These are phyloP conservation scores for Daldinia caldariorum DNA, from an alignment of 495 filamentous ascomycete species.

Conservation along the genomic window DNA sequence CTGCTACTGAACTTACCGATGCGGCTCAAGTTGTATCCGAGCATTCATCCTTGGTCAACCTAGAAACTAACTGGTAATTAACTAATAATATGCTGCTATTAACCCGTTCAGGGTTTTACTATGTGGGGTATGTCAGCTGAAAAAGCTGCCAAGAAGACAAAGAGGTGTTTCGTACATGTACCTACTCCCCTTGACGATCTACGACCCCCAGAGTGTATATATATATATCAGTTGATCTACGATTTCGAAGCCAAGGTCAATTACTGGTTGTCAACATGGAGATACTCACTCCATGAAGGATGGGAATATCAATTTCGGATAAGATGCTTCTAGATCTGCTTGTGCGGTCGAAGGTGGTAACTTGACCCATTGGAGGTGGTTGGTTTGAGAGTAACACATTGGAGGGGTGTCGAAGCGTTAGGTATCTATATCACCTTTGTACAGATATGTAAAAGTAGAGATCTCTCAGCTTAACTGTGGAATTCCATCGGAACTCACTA, in stretches of 20 bases:
- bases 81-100: no score
- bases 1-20: background rate
- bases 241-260: background rate
- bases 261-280: background rate
- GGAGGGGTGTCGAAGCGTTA: background rate
- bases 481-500: background rate
- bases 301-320: background rate
- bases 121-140: no score
- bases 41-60: background rate
- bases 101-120: background rate
- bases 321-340: background rate
- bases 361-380: background rate
- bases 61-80: background rate
- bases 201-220: background rate
- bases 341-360: background rate
- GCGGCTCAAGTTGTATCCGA: background rate
- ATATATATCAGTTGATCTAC: background rate
- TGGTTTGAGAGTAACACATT: background rate
- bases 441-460: background rate
- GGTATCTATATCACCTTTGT: background rate
- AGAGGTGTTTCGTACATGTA: background rate
- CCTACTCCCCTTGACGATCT: background rate
- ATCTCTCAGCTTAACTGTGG: background rate
- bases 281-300: background rate
- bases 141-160: background rate